Conservation (phyloP, 108 stramenopile genomes). For the Schizochytrium sp. region DNA sequence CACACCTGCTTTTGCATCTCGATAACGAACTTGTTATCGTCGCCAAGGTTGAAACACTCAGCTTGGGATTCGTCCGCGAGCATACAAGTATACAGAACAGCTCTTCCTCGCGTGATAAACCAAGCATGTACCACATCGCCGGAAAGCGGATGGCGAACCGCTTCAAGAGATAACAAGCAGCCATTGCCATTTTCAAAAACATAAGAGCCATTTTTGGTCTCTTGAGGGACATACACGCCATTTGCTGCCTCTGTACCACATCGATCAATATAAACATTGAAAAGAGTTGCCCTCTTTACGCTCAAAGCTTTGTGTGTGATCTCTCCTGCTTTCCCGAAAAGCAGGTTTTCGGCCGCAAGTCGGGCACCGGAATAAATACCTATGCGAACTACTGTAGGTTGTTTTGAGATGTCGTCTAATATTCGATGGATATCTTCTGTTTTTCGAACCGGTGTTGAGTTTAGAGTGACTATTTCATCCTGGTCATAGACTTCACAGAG, state of each 20-base stretch:
- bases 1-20: not conserved
- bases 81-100: not conserved
- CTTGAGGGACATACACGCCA: slow-evolving; percentile 50
- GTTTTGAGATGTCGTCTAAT: not conserved
- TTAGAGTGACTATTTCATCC: slow-evolving; percentile 30
- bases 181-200: slow-evolving; percentile 33
- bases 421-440: not conserved
- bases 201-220: slow-evolving; percentile 39
- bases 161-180: slow-evolving; percentile 49
- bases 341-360: slow-evolving; percentile 14
- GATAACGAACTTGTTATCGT: slow-evolving; percentile 7
- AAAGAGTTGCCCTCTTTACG: slow-evolving; percentile 8
- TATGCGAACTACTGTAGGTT: not conserved
- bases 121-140: not conserved
- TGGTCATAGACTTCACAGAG: slow-evolving; percentile 18
- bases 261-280: slow-evolving; percentile 18
- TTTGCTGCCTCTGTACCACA: slow-evolving; percentile 37
- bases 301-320: not conserved
- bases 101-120: not conserved
- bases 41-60: slow-evolving; percentile 1
- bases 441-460: not conserved
- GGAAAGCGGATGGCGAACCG: not conserved
- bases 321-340: slow-evolving; percentile 18
- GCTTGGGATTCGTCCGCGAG: not conserved
- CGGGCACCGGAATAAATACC: slow-evolving; percentile 40